Base-by-base conservation (phyloP, 768 basidiomycete genomes). In the Lyophyllum semitale region DNA sequence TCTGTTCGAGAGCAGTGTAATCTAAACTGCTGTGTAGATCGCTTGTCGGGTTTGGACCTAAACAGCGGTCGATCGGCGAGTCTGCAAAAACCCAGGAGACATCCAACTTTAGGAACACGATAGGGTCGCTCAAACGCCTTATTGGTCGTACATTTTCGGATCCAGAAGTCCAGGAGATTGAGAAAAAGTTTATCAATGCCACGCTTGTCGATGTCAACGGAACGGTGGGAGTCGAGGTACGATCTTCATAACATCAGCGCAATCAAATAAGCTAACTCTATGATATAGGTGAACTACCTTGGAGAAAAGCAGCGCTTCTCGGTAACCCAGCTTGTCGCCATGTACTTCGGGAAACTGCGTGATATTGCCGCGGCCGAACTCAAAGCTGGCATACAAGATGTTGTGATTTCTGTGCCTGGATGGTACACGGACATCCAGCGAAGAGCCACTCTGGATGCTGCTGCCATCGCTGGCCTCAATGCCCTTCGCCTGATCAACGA, bases 381-480 rank as follows among this genome's bases (percentile, higher is more conserved):
- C 73, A 96, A 94, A 72, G 82, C 80, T 23, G 79, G 80, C 62
- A 89, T 98, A 48, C 87, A 88, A 35, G 95, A 99, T 72, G 84
- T 98, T 62, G 95, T 98, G 62, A 91, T 99, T 72, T 87, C 97
- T 55, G 89, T 98, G 40, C 97, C 97, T 9, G 94, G 92, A 51
- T 98, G 94, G 93, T 99, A 85, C 80, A 93, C 95, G 60, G 96
- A 99, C 66, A 73, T 87, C 49, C 97, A 99, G 71, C 84, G 96
- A 51, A 84, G 95, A 30, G 94, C 95, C 0, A 67, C 96, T 58
- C 81, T 94, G 54, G 93, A 95, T 63, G 94, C 97, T 27, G 94
- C 94, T 40, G 66, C 84, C 55, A 93, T 99, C 65, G 93, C 92
- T 52, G 88, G 89, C 55, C 83, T 98, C 58, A 97, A 94, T 72